Percentiles rank a stretch among this genome's conserved stretches.
Conservation (phyloP, 2,329 filamentous ascomycete species). For the Alternaria triticimaculans region DNA sequence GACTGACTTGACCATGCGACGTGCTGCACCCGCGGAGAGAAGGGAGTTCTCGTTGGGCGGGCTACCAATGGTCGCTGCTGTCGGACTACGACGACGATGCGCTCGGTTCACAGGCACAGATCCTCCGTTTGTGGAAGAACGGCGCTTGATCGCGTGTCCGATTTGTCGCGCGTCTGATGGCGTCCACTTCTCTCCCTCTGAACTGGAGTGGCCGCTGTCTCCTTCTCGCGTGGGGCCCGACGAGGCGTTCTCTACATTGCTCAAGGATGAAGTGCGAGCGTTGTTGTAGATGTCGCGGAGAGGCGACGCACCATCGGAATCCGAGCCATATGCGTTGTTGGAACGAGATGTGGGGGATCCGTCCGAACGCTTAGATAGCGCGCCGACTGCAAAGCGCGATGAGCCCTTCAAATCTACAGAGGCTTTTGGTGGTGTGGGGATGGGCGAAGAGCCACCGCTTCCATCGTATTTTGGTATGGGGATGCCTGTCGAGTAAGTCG, state of each 20-base stretch:
- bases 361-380: conserved; percentile 71
- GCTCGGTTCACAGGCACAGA: conserved; percentile 49
- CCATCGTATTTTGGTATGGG: conserved; percentile 33
- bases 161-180: conserved; percentile 62
- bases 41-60: conserved; percentile 65
- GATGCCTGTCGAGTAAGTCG: conserved; percentile 56
- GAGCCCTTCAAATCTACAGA: conserved; percentile 66
- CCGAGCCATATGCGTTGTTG: conserved; percentile 65
- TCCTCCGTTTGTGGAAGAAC: conserved; percentile 55
- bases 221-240: conserved; percentile 36
- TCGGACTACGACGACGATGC: conserved; percentile 64
- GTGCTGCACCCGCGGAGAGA: conserved; percentile 70
- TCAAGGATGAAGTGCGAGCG: conserved; percentile 59
- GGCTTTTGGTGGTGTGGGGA: conserved; percentile 63
- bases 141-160: conserved; percentile 62
- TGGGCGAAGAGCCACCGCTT: conserved; percentile 60
- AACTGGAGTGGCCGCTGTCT: conserved; percentile 46
- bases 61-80: conserved; percentile 52
- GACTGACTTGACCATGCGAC: conserved; percentile 69
- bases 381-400: conserved; percentile 86
- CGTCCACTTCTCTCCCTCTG: conserved; percentile 60
- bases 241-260: conserved; percentile 55
- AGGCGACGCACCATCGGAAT: conserved; percentile 58
- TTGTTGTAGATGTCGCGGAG: conserved; percentile 56
- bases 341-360: conserved; percentile 68